Conservation (phyloP, 2,329 filamentous ascomycete species). For the Ascochyta rabiei region DNA sequence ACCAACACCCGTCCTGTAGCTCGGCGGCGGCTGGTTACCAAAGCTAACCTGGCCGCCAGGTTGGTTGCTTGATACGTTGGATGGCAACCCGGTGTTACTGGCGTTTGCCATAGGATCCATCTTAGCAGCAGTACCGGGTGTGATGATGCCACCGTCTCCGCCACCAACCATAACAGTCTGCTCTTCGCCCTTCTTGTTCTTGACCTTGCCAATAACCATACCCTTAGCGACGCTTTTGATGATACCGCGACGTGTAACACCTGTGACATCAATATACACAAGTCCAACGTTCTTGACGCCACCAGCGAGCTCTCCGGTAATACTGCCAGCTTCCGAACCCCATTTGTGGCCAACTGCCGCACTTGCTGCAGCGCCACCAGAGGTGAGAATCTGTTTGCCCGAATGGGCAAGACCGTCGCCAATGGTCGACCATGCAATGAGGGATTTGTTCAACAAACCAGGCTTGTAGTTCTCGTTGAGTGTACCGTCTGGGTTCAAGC, state of each 20-base stretch:
- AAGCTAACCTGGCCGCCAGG: constrained; percentile 43
- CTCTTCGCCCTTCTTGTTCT: constrained; percentile 74
- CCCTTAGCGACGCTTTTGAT: constrained; percentile 94
- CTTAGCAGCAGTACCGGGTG: constrained; percentile 48
- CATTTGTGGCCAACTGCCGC: constrained; percentile 89
- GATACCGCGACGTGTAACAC: constrained; percentile 85
- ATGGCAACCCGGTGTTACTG: constrained; percentile 38
- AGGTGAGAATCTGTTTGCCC: constrained; percentile 76
- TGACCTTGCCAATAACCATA: constrained; percentile 86
- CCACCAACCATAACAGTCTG: constrained; percentile 70
- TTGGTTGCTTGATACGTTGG: constrained; percentile 30
- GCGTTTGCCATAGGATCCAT: constrained; percentile 37
- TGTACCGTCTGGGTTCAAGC: constrained; percentile 73
- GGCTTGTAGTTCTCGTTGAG: constrained; percentile 75
- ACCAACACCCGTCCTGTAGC: constrained; percentile 43
- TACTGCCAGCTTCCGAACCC: constrained; percentile 80
- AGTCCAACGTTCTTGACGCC: constrained; percentile 96
- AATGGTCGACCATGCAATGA: constrained; percentile 96
- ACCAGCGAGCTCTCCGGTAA: constrained; percentile 76
- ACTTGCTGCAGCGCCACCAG: constrained; percentile 77
- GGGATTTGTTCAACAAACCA: constrained; percentile 88
- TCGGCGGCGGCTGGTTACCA: constrained; percentile 44
- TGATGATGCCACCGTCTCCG: constrained; percentile 59
- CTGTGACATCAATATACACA: constrained; percentile 95
- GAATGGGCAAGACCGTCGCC: constrained; percentile 92